Conservation (phyloP, 1,284 basidiomycete genomes). For the Irpex lacteus region DNA sequence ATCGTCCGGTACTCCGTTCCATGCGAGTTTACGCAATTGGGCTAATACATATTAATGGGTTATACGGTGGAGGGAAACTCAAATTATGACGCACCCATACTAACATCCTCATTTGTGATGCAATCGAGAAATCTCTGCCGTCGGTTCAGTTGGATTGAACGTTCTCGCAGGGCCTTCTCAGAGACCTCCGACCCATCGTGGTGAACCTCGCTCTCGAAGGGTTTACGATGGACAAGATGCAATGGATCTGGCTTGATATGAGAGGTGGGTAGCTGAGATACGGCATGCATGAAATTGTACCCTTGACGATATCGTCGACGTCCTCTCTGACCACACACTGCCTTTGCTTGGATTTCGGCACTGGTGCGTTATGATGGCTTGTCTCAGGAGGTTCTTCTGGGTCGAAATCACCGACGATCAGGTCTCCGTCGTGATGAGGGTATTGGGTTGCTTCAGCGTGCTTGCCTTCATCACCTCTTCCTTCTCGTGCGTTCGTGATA, state of each 20-base stretch:
- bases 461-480: constrained; percentile 23
- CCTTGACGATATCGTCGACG: constrained; percentile 69
- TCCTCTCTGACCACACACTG: constrained; percentile 58
- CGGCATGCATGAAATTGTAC: constrained; percentile 38
- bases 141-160: constrained; percentile 72
- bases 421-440: constrained; percentile 62
- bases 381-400: constrained; percentile 47
- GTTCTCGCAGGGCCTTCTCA: constrained; percentile 65
- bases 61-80: constrained; percentile 2
- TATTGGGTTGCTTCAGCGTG: constrained; percentile 29
- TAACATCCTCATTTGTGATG: constrained; percentile 66
- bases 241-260: constrained; percentile 40
- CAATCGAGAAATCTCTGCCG: constrained; percentile 74
- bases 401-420: constrained; percentile 73
- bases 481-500: constrained; percentile 47
- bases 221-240: constrained; percentile 22
- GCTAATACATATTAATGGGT: constrained; percentile 37
- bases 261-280: constrained; percentile 36
- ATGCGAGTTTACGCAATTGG: constrained; percentile 88
- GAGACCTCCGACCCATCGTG: constrained; percentile 39
- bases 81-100: constrained; percentile 58
- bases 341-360: constrained; percentile 41
- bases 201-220: constrained; percentile 10
- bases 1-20: constrained; percentile 90
- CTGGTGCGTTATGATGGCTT: constrained; percentile 31